Evolutionary conservation across 1,139 yeast genomes (phyloP).

Genomic region (Geotrichum restrictum): DNA sequence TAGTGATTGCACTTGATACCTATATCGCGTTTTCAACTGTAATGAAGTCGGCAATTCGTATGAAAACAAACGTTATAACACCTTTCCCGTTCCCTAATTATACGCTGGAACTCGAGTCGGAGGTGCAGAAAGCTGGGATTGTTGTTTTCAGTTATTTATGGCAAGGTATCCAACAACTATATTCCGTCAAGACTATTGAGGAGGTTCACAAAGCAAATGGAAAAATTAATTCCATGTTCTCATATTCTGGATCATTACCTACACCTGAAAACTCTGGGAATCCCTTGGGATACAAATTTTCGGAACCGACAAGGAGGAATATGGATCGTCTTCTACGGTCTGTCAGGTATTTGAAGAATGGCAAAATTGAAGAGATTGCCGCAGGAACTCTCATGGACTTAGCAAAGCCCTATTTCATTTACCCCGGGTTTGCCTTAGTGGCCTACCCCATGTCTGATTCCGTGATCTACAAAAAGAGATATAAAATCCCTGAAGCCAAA

Average conservation of each 20-base stretch:
- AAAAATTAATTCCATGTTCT: constrained; percentile 84
- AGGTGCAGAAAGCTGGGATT: constrained; percentile 46
- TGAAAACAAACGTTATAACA: constrained; percentile 89
- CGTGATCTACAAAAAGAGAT: constrained; percentile 84
- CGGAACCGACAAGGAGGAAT: constrained; percentile 99
- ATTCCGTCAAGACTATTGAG: constrained; percentile 95
- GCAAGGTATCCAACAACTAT: constrained; percentile 96
- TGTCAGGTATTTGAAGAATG: constrained; percentile 85
- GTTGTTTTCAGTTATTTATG: constrained; percentile 51
- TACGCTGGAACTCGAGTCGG: constrained; percentile 47
- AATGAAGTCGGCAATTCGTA: constrained; percentile 86
- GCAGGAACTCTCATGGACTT: constrained; percentile 93
- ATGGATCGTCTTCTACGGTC: constrained; percentile 88
- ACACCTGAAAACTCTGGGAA: constrained; percentile 97
- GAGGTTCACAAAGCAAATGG: constrained; percentile 92
- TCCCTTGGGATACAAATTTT: constrained; percentile 96
- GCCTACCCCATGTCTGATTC: constrained; percentile 98
- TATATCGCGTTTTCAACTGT: no score
- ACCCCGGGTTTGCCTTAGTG: constrained; percentile 92
- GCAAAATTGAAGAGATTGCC: constrained; percentile 69
- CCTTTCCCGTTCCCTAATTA: constrained; percentile 95
- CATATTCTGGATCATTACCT: constrained; percentile 98
- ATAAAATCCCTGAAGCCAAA: constrained; percentile 94
- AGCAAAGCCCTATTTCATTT: constrained; percentile 91
- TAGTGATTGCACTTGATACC: constrained; percentile 92